Evolutionary conservation across 441 rosid species (phyloP), one percentile per base, ranked within the genome.

Genomic region (Croton setiger): DNA sequence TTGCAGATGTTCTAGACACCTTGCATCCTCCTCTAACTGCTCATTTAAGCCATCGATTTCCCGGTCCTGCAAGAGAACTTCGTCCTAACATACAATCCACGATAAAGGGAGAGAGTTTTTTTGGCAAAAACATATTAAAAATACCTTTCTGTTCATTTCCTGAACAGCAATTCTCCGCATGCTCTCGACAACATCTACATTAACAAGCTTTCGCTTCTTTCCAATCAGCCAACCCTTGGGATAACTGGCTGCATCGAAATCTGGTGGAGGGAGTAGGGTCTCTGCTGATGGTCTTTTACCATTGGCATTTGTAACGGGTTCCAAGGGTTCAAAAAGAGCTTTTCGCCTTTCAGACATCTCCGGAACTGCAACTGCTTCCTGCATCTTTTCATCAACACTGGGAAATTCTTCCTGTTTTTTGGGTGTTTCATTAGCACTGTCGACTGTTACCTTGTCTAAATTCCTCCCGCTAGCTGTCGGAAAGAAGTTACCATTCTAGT

Each of bases 141-240:
- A 20, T 60, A 94, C 99, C 98, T 94, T 94, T 85, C 99, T 78
- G 79, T 94, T 94, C 92, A 92, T 92, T 80, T 91, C 99, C 68
- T 87, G 97, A 60, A 94, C 88, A 4, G 99, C 99, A 73, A 94
- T 90, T 80, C 98, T 87, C 51, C 99, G 81, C 99, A 94, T 94
- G 79, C 99, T 94, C 81, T 94, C 99, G 2, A 94, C 99, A 1
- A 94, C 98, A 76, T 94, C 99, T 49, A 94, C 96, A 75, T 92
- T 92, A 33, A 92, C 99, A 36, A 94, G 84, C 78, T 94, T 94
- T 57, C 99, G 81, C 90, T 87, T 94, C 87, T 94, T 94, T 63
- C 99, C 99, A 2, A 94, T 81, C 73, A 94, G 76, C 98, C 99
- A 94, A 5, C 99, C 98, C 63, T 89, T 89, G 0, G 99, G 98